A percentile compares a stretch with the other conserved stretches of the same genome.
Evolutionary conservation across 768 basidiomycete species (phyloP).

Genomic region (Lactifluus volemus): DNA sequence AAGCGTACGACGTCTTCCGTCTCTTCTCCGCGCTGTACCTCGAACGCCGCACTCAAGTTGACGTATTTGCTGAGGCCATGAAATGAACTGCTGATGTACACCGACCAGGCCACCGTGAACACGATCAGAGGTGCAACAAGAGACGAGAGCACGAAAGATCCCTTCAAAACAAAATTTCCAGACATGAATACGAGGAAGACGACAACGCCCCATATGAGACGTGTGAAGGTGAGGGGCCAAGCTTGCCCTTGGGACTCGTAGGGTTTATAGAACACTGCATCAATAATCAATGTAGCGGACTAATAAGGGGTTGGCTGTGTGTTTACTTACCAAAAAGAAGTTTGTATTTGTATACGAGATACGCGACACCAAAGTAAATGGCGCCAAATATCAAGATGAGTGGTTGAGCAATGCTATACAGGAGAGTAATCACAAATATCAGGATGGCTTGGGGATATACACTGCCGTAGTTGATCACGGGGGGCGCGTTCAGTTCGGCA

Average conservation of each 20-base stretch:
- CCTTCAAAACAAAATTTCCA: slow-evolving; percentile 76
- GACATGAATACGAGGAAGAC: slow-evolving; percentile 97
- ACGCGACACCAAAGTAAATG: slow-evolving; percentile 91
- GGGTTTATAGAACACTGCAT: slow-evolving; percentile 91
- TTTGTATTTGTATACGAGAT: slow-evolving; percentile 98
- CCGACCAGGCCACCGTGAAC: slow-evolving; percentile 73
- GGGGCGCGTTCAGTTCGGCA: slow-evolving; percentile 93
- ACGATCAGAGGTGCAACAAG: slow-evolving; percentile 69
- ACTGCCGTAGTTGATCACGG: slow-evolving; percentile 95
- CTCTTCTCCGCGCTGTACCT: slow-evolving; percentile 85
- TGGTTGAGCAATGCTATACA: slow-evolving; percentile 95
- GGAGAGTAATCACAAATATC: slow-evolving; percentile 88
- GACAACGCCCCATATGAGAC: slow-evolving; percentile 86
- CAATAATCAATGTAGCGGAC: neutral
- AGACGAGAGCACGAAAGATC: slow-evolving; percentile 48
- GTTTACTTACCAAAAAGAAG: slow-evolving; percentile 72
- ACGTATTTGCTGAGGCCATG: slow-evolving; percentile 72
- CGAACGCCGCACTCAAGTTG: slow-evolving; percentile 76
- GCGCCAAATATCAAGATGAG: slow-evolving; percentile 93
- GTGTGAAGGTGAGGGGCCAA: slow-evolving; percentile 92
- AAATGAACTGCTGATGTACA: slow-evolving; percentile 62
- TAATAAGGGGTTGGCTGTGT: neutral
- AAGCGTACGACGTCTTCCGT: slow-evolving; percentile 69
- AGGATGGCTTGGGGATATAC: slow-evolving; percentile 97
- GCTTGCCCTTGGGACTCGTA: slow-evolving; percentile 97